Evolutionary conservation across 1,284 basidiomycete genomes (phyloP).

Genomic region (Ustilago loliicola): DNA sequence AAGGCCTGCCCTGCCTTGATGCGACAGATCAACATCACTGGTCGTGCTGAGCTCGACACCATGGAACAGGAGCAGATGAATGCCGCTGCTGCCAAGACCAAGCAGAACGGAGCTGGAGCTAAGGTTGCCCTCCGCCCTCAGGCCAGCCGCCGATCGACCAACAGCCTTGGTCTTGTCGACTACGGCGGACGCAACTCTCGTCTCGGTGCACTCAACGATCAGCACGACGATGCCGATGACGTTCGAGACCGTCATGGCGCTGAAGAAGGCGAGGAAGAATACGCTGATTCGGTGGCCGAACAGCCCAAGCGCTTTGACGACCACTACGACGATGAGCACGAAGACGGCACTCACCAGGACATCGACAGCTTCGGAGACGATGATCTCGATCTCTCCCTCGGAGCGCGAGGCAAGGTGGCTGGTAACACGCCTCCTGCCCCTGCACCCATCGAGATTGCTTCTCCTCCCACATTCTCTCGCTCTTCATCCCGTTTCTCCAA

Average conservation of each 20-base stretch:
- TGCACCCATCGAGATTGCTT: conserved; percentile 7
- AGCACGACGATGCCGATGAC: conserved; percentile 11
- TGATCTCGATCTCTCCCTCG: conserved; percentile 25
- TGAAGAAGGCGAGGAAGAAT: conserved; percentile 20
- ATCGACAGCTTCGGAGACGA: conserved; percentile 21
- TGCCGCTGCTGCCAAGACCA: conserved; percentile 19
- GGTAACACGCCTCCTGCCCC: conserved; percentile 15
- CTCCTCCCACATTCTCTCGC: conserved; percentile 30
- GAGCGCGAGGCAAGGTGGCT: conserved; percentile 32
- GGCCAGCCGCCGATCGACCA: conserved; percentile 29
- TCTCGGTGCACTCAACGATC: conserved; percentile 11
- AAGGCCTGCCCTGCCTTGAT: conserved; percentile 39
- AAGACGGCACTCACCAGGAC: conserved; percentile 20
- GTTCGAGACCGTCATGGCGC: conserved; percentile 8
- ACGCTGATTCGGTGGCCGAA: conserved; percentile 29
- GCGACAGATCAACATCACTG: conserved; percentile 37
- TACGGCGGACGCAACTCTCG: conserved; percentile 29
- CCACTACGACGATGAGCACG: conserved; percentile 13
- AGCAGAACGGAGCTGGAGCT: conserved; percentile 8
- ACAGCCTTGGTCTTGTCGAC: conserved; percentile 29
- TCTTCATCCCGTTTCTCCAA: conserved; percentile 44
- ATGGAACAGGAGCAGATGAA: conserved; percentile 37
- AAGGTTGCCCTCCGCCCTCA: conserved; percentile 14
- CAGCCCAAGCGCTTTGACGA: conserved; percentile 21
- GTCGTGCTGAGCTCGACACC: conserved; percentile 35